Evolutionary conservation across 2,329 filamentous ascomycete genomes (phyloP).

Genomic region (Alternaria brassicae): DNA sequence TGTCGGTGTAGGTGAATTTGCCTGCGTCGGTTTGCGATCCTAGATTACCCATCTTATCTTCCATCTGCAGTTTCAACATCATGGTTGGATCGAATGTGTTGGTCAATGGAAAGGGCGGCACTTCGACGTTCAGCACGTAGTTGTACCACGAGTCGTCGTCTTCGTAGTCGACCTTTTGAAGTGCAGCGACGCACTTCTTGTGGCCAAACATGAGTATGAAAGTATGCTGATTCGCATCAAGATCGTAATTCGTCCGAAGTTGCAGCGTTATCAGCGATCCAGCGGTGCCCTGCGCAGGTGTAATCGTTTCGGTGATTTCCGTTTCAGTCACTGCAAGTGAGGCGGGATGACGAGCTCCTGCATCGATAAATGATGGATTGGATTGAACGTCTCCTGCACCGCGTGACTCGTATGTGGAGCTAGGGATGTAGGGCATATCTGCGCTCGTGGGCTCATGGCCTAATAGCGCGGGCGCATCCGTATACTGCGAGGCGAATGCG

Average conservation of each 20-base stretch:
- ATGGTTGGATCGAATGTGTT: slow-evolving; percentile 63
- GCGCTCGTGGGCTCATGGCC: slow-evolving; percentile 57
- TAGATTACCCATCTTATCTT: slow-evolving; percentile 62
- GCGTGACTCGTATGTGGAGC: slow-evolving; percentile 59
- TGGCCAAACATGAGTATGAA: slow-evolving; percentile 79
- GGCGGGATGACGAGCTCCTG: slow-evolving; percentile 62
- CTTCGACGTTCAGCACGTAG: slow-evolving; percentile 75
- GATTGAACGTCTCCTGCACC: slow-evolving; percentile 49
- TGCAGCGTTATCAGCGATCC: slow-evolving; percentile 77
- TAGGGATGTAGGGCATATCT: slow-evolving; percentile 56
- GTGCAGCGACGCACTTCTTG: slow-evolving; percentile 72
- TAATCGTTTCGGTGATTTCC: slow-evolving; percentile 68
- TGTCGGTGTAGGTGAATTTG: slow-evolving; percentile 66
- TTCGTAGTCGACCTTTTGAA: slow-evolving; percentile 66
- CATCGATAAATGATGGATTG: slow-evolving; percentile 63
- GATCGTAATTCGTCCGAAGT: slow-evolving; percentile 76
- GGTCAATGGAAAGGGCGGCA: slow-evolving; percentile 69
- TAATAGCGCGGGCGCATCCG: slow-evolving; percentile 58
- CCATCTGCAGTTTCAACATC: slow-evolving; percentile 66
- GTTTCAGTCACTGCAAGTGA: slow-evolving; percentile 56
- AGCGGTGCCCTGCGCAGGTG: slow-evolving; percentile 70
- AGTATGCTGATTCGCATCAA: slow-evolving; percentile 63
- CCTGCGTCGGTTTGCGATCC: slow-evolving; percentile 64
- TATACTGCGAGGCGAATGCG: slow-evolving; percentile 58
- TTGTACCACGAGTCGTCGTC: slow-evolving; percentile 68